Percentiles rank a stretch among this genome's conserved stretches.
Evolutionary conservation across 2,329 filamentous ascomycete species (phyloP).

Genomic region (Hymenoscyphus scutula): DNA sequence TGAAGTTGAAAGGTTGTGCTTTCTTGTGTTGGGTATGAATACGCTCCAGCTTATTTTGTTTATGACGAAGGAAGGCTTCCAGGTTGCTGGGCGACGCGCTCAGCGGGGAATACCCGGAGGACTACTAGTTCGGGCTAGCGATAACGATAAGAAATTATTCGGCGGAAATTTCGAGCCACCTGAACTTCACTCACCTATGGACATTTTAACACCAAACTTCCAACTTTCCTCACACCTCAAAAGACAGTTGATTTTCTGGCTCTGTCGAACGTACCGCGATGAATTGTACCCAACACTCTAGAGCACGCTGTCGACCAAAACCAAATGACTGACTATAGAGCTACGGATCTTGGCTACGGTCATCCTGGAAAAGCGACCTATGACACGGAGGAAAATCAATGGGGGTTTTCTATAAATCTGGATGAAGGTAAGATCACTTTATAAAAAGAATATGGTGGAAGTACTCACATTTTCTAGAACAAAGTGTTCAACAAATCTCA

Average conservation of each 20-base stretch:
- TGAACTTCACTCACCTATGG: background rate
- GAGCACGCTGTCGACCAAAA: slow-evolving; percentile 30
- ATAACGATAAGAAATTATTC: background rate
- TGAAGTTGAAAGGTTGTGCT: background rate
- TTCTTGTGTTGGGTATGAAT: background rate
- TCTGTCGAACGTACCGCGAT: slow-evolving; percentile 21
- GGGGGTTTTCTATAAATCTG: slow-evolving; percentile 32
- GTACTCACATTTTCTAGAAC: slow-evolving; percentile 23
- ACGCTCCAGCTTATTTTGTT: background rate
- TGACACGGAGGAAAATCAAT: slow-evolving; percentile 33
- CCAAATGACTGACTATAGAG: slow-evolving; percentile 40
- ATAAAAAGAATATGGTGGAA: background rate
- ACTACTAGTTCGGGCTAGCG: background rate
- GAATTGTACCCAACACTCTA: slow-evolving; percentile 22
- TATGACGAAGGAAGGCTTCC: background rate
- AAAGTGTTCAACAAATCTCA: slow-evolving; percentile 29
- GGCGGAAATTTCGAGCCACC: background rate
- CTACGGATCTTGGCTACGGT: slow-evolving; percentile 50
- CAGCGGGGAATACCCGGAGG: background rate
- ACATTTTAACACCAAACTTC: background rate
- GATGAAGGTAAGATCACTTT: slow-evolving; percentile 20
- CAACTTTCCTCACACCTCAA: background rate
- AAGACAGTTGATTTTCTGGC: background rate
- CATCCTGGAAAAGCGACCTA: slow-evolving; percentile 52
- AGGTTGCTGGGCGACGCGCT: background rate